phyloP scores from a whole-genome alignment of 495 filamentous ascomycete genomes.

The Aspergillus cavernicola region DNA sequence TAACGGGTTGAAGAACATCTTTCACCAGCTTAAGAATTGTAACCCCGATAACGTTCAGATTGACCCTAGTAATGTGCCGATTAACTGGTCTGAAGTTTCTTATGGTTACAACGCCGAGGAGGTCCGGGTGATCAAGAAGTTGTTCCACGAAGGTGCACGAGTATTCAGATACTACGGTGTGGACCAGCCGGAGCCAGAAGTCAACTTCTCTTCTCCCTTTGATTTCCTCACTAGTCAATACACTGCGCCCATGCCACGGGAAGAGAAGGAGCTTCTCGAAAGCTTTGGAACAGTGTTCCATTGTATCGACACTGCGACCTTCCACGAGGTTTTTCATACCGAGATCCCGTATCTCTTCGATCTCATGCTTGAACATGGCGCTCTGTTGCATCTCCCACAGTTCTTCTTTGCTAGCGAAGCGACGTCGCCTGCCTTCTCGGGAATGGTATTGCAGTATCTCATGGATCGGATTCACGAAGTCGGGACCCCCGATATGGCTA shows the following conservation, averaged over 20 bases:
- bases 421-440: slow-evolving; percentile 93
- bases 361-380: slow-evolving; percentile 96
- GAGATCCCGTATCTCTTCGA: slow-evolving; percentile 96
- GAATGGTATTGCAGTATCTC: slow-evolving; percentile 94
- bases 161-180: slow-evolving; percentile 96
- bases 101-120: slow-evolving; percentile 98
- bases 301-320: slow-evolving; percentile 96
- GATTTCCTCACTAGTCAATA: slow-evolving; percentile 92
- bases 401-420: slow-evolving; percentile 98
- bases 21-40: slow-evolving; percentile 89
- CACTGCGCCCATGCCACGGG: slow-evolving; percentile 84
- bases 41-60: slow-evolving; percentile 66
- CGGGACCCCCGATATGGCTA: slow-evolving; percentile 83
- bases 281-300: slow-evolving; percentile 98
- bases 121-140: slow-evolving; percentile 91
- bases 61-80: slow-evolving; percentile 71
- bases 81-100: slow-evolving; percentile 93
- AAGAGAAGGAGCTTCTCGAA: slow-evolving; percentile 96
- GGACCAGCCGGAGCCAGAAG: slow-evolving; percentile 72
- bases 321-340: slow-evolving; percentile 96
- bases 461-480: slow-evolving; percentile 96
- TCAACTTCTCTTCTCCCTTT: slow-evolving; percentile 70
- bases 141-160: slow-evolving; percentile 92
- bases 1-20: slow-evolving; percentile 93
- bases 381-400: slow-evolving; percentile 90